Base-by-base conservation (phyloP, 2,329 filamentous ascomycete genomes). In the Aspergillus ruber region DNA sequence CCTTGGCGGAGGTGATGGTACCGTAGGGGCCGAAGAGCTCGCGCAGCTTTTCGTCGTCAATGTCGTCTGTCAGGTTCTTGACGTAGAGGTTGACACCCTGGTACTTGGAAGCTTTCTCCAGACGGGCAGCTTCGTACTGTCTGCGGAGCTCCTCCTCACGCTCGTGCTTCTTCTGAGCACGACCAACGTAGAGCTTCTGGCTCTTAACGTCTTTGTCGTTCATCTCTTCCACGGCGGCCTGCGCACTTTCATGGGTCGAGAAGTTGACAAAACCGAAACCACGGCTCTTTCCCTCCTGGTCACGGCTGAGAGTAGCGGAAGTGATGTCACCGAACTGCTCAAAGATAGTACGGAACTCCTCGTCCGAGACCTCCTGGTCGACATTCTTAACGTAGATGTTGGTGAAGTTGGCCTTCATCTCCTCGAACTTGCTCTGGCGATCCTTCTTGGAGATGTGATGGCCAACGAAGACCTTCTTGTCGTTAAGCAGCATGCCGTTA, bases 341-440 rank as follows among this genome's bases (percentile, higher is more conserved):
- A 63, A 98, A 97, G 44, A 97, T 79, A 53, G 85, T 81, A 61
- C 90, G 89, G 83, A 98, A 97, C 69, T 97, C 86, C 7, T 97
- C 90, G 53, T 98, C 93, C 50, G 83, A 86, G 55, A 85, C 88
- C 43, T 96, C 91, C 32, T 76, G 65, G 63, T 84, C 82, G 61
- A 98, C 86, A 78, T 98, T 98, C 85, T 98, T 98, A 78, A 98
- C 88, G 77, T 98, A 98, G 74, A 98, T 85, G 73, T 98, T 98
- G 79, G 93, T 98, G 82, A 94, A 98, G 81, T 98, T 98, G 73
- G 93, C 93, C 85, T 98, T 98, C 91, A 98, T 98, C 81, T 98
- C 93, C 79, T 98, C 93, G 63, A 97, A 97, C 79, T 98, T 98
- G 88, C 89, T 95, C 82, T 97, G 93, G 64, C 93, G 91, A 69